Evolutionary conservation across 495 filamentous ascomycete species (phyloP).

Genomic region (Talaromyces nanjingensis): DNA sequence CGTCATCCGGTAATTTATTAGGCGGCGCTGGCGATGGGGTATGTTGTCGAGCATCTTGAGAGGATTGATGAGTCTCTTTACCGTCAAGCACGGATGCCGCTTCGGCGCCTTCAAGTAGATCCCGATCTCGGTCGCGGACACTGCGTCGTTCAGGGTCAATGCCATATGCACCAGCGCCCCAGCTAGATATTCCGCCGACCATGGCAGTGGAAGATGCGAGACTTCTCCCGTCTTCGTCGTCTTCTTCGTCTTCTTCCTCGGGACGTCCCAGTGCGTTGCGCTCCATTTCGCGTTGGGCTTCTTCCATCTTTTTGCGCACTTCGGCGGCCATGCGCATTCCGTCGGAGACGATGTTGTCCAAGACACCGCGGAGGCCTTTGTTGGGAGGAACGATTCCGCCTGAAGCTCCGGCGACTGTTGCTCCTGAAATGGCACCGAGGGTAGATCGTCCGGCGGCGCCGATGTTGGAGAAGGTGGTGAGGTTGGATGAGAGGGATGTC

Average conservation of each 20-base stretch:
- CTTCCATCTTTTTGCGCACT: slow-evolving; percentile 86
- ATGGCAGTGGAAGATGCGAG: slow-evolving; percentile 20
- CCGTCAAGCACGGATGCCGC: slow-evolving; percentile 18
- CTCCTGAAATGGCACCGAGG: slow-evolving; percentile 27
- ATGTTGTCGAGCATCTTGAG: background rate
- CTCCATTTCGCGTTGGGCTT: slow-evolving; percentile 78
- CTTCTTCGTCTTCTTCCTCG: slow-evolving; percentile 73
- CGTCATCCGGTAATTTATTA: background rate
- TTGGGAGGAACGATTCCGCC: slow-evolving; percentile 52
- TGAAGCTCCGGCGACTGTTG: slow-evolving; percentile 36
- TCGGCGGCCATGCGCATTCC: slow-evolving; percentile 92
- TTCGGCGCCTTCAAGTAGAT: slow-evolving; percentile 74
- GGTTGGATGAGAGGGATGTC: slow-evolving; percentile 62
- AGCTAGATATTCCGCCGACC: slow-evolving; percentile 37
- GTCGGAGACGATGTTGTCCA: slow-evolving; percentile 95
- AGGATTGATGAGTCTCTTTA: slow-evolving; percentile 8
- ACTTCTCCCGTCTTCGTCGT: slow-evolving; percentile 41
- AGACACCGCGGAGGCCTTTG: slow-evolving; percentile 79
- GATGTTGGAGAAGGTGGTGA: slow-evolving; percentile 74
- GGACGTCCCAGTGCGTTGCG: slow-evolving; percentile 66
- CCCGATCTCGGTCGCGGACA: slow-evolving; percentile 65
- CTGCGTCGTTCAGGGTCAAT: slow-evolving; percentile 52
- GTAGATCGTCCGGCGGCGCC: slow-evolving; percentile 43
- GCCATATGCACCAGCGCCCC: slow-evolving; percentile 42
- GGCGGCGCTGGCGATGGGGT: background rate